These are phyloP conservation scores for Geoglossum cookeanum DNA, from an alignment of 2,329 filamentous ascomycete genomes.

Conservation along the genomic window DNA sequence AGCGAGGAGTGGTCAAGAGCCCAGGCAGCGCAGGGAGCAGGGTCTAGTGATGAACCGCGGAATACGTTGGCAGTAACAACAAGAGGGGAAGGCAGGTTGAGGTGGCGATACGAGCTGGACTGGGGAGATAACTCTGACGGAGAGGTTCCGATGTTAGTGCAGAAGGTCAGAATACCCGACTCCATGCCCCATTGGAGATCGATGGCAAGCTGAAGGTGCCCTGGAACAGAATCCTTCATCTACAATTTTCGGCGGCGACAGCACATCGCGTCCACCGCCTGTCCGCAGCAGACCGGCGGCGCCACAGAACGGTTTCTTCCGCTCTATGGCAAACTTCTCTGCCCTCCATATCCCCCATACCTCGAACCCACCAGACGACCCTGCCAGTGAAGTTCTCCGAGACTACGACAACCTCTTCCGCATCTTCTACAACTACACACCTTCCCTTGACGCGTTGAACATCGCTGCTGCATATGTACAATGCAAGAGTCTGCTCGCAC, in stretches of 20 bases:
- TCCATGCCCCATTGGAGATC: neutral
- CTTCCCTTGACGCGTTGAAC: slow-evolving; percentile 63
- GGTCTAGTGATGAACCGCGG: slow-evolving; percentile 26
- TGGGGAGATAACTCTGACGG: slow-evolving; percentile 46
- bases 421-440: slow-evolving; percentile 87
- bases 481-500: slow-evolving; percentile 70
- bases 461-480: slow-evolving; percentile 87
- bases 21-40: slow-evolving; percentile 22
- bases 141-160: slow-evolving; percentile 75
- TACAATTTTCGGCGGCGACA: slow-evolving; percentile 37
- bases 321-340: slow-evolving; percentile 67
- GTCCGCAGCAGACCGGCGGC: slow-evolving; percentile 44
- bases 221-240: slow-evolving; percentile 16
- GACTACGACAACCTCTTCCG: slow-evolving; percentile 94
- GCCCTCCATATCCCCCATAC: slow-evolving; percentile 27
- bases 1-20: slow-evolving; percentile 53
- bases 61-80: slow-evolving; percentile 19
- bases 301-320: slow-evolving; percentile 56
- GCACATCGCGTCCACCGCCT: slow-evolving; percentile 22
- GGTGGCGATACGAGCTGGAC: slow-evolving; percentile 82
- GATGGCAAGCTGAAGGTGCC: slow-evolving; percentile 5
- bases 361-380: slow-evolving; percentile 20
- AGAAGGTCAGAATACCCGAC: slow-evolving; percentile 37
- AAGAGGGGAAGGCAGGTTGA: slow-evolving; percentile 32
- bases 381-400: slow-evolving; percentile 41